phyloP scores from a whole-genome alignment of 83 land plant genomes.

The Larix sibirica region DNA sequence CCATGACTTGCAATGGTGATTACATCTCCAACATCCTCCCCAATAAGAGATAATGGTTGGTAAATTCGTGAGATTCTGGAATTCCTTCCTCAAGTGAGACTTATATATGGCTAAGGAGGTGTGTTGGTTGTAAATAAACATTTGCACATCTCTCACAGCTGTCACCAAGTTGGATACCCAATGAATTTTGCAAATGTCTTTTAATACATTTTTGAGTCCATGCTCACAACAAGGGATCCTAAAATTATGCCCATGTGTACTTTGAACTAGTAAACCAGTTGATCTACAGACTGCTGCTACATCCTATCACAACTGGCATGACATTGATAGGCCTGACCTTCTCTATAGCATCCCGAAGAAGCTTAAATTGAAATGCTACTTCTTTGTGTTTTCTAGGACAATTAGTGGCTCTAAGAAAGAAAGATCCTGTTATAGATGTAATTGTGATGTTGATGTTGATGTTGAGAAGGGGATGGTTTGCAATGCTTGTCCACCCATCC shows the following conservation, averaged over 20 bases:
- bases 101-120: no score
- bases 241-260: background rate
- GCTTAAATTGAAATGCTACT: background rate
- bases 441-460: background rate
- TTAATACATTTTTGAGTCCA: no score
- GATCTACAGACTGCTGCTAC: background rate
- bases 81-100: no score
- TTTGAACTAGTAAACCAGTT: background rate
- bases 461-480: background rate
- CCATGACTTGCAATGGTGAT: no score
- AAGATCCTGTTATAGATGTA: background rate
- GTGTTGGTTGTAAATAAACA: no score
- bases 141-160: no score
- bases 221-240: background rate
- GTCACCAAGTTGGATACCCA: no score
- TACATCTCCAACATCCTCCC: no score
- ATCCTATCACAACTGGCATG: background rate
- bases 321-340: background rate
- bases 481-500: background rate
- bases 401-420: background rate
- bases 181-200: no score
- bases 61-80: no score
- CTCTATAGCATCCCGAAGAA: background rate
- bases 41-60: no score
- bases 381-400: background rate